Conservation (phyloP, 2,329 filamentous ascomycete genomes). For the Stachybotrys elegans region DNA sequence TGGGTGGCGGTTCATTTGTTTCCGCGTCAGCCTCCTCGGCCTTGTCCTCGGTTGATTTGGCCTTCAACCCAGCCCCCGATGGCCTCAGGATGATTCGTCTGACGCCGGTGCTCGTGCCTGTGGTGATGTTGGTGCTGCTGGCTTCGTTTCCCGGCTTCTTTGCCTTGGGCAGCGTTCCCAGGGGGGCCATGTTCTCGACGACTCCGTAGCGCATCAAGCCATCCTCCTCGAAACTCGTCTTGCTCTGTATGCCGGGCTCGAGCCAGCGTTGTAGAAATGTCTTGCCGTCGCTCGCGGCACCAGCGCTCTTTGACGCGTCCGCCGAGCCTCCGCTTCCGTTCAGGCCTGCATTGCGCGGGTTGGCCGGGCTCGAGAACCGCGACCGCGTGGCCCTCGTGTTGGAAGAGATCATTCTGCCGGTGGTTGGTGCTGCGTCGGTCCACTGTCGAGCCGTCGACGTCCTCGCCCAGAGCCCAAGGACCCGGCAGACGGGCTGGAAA, state of each 20-base stretch:
- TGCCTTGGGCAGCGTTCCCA: constrained; percentile 67
- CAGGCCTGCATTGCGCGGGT: constrained; percentile 21
- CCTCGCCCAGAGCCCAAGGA: no score
- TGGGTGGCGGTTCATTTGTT: constrained; percentile 15
- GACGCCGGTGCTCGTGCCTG: constrained; percentile 21
- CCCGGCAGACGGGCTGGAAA: no score
- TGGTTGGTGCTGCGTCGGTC: no score
- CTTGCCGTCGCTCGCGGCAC: constrained; percentile 29
- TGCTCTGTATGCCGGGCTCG: constrained; percentile 53
- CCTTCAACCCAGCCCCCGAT: constrained; percentile 22
- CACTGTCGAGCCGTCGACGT: no score
- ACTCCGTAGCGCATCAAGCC: constrained; percentile 71
- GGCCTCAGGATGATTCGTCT: constrained; percentile 43
- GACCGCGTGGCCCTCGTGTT: constrained; percentile 48
- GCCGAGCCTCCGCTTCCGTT: constrained; percentile 22
- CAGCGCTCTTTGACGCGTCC: constrained; percentile 31
- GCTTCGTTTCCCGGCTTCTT: constrained; percentile 28
- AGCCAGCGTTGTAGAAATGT: constrained; percentile 53
- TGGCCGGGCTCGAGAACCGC: constrained; percentile 51
- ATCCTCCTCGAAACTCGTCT: constrained; percentile 72
- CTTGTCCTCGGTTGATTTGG: constrained; percentile 17
- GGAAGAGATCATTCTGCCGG: constrained; percentile 37
- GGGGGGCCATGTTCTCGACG: constrained; percentile 75
- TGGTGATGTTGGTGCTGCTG: neutral
- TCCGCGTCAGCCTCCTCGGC: constrained; percentile 14